phyloP scores from a whole-genome alignment of 352 stramenopile species.

The Phytophthora ohioensis region DNA sequence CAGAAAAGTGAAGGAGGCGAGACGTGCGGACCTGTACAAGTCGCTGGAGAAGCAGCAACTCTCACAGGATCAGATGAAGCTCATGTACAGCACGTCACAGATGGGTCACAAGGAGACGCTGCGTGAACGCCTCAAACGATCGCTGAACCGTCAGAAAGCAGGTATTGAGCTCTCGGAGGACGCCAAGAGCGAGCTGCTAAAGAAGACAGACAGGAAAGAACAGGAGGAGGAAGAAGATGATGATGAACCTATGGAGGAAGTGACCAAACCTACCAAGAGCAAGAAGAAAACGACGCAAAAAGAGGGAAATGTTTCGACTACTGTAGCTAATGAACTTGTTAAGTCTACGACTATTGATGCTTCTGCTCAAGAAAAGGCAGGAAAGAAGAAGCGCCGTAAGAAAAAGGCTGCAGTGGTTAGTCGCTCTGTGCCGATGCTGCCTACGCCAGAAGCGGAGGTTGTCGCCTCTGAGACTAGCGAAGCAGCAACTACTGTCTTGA shows the following conservation, averaged over 20 bases:
- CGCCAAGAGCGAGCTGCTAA: conserved; percentile 66
- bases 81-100: conserved; percentile 81
- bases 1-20: conserved; percentile 81
- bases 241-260: conserved; percentile 22
- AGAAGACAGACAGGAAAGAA: conserved; percentile 42
- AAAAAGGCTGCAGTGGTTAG: conserved; percentile 35
- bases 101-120: conserved; percentile 88
- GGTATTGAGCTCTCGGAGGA: conserved; percentile 64
- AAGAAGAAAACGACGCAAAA: conserved; percentile 20
- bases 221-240: conserved; percentile 31
- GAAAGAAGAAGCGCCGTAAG: conserved; percentile 44
- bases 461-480: not conserved
- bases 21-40: conserved; percentile 81
- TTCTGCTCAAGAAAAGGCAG: conserved; percentile 20
- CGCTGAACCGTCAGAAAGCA: conserved; percentile 80
- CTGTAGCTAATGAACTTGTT: conserved; percentile 15
- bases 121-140: conserved; percentile 78
- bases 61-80: conserved; percentile 67
- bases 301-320: not conserved
- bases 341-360: not conserved
- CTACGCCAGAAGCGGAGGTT: conserved; percentile 11
- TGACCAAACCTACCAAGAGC: conserved; percentile 20
- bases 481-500: conserved; percentile 9
- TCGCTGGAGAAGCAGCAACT: conserved; percentile 73
- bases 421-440: conserved; percentile 43